Base-by-base conservation (phyloP, 441 rosid genomes). In the Erodium texanum region DNA sequence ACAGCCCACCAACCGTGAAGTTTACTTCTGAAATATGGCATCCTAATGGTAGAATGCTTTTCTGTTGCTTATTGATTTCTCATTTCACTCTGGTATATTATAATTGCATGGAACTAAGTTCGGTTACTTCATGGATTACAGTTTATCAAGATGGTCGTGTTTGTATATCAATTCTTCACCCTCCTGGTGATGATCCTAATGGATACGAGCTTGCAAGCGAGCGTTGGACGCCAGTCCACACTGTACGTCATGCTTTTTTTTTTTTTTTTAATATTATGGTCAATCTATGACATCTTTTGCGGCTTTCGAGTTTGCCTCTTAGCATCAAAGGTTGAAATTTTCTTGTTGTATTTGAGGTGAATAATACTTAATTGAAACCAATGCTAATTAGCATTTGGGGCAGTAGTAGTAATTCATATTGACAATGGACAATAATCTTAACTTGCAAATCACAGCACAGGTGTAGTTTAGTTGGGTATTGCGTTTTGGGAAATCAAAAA, bases 111-210 rank as follows among this genome's bases (percentile, higher is more conserved):
- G 54, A 8, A 56, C 62, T 67, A 62, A 54, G 38, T 48, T 65
- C 50, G 56, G n/a, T 63, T 62, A 15, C 58, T 62, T 15, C 52
- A 16, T 76, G 36, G 23, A 23, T 8, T 76, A 36, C 76, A 90
- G 98, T 90, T 22, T 93, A 90, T 75, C 36, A 86, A 0, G 96
- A 93, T 80, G 98, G 98, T 0, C 85, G 87, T 29, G 98, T 93
- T 71, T 93, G 96, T 76, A 93, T 93, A 73, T 93, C 98, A 15
- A 93, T 90, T 72, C 89, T 90, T 36, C 98, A 93, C 76, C 98
- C 98, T 65, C 98, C 98, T 50, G 98, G 98, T 43, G 98, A 90
- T 67, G 97, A 93, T 76, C 98, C 96, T 11, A 92, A 86, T 64
- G 98, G 98, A 41, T 92, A 90, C 59, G 98, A 92, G 84, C 90